These are phyloP conservation scores for Pseudogymnoascus sp. DNA, from an alignment of 2,329 filamentous ascomycete genomes.

Conservation along the genomic window DNA sequence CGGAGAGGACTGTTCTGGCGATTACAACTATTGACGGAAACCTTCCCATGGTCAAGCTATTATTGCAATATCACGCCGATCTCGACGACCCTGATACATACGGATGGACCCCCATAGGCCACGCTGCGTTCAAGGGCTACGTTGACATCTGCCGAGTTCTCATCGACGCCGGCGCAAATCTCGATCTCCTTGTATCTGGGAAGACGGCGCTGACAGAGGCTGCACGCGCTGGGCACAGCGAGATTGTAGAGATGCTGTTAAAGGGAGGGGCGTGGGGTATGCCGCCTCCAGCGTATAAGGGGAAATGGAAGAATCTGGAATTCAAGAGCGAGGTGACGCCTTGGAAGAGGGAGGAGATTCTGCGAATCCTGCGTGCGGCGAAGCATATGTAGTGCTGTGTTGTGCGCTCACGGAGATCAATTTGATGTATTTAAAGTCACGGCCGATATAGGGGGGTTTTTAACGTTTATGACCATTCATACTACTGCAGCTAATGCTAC, in stretches of 20 bases:
- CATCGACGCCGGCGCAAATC: neutral
- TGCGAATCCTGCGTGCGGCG: neutral
- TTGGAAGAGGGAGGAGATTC: slow-evolving; percentile 3
- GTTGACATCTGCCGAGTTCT: neutral
- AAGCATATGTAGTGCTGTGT: neutral
- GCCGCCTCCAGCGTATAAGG: neutral
- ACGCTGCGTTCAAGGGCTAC: neutral
- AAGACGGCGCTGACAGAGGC: slow-evolving; percentile 1
- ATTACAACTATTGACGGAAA: neutral
- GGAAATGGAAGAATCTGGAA: slow-evolving; percentile 1
- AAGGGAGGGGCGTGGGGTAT: neutral
- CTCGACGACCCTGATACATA: neutral
- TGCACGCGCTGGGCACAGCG: neutral
- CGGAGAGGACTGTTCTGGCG: neutral
- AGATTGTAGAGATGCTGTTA: neutral
- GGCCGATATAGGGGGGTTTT: neutral
- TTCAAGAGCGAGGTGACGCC: neutral
- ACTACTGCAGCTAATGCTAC: neutral
- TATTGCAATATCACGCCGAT: neutral
- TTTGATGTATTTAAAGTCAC: neutral
- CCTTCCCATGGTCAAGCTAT: neutral
- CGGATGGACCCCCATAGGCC: neutral
- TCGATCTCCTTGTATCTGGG: neutral
- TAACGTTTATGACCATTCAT: neutral
- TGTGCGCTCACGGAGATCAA: neutral